phyloP scores from a whole-genome alignment of 768 basidiomycete species.

The Mycena maculata region DNA sequence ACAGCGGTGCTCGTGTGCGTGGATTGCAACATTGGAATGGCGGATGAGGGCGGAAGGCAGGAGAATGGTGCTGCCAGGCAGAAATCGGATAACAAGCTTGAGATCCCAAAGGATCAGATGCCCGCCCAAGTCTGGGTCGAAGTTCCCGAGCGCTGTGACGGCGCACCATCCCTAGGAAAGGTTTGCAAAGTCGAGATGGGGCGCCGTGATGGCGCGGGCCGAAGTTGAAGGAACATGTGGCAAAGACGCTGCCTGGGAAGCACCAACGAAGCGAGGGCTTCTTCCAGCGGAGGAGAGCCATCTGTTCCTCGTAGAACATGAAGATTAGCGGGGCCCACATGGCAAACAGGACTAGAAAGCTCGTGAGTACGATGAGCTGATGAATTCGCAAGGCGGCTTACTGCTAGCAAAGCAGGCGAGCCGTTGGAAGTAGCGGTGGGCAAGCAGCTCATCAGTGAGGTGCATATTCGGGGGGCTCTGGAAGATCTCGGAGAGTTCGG shows the following conservation, averaged over 20 bases:
- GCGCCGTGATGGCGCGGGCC: conserved; percentile 30
- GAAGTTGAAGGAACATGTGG: conserved; percentile 44
- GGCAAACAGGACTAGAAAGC: background rate
- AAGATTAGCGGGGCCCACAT: conserved; percentile 7
- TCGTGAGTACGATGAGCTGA: background rate
- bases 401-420: conserved; percentile 10
- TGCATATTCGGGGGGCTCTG: conserved; percentile 8
- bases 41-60: no score
- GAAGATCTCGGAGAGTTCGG: conserved; percentile 1
- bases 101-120: no score
- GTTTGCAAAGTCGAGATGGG: conserved; percentile 47
- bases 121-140: no score
- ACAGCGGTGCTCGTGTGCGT: no score
- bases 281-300: background rate
- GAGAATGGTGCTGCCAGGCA: no score
- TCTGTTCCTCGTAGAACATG: background rate
- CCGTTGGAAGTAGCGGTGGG: conserved; percentile 10
- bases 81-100: no score
- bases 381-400: background rate
- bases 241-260: conserved; percentile 33
- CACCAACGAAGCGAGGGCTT: no score
- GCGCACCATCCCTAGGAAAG: conserved; percentile 45
- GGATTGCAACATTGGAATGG: no score
- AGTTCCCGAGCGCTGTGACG: conserved; percentile 45
- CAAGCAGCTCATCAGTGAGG: conserved; percentile 12